These are phyloP conservation scores for Debaryomyces sp. DNA, from an alignment of 1,139 yeast genomes.

Conservation along the genomic window DNA sequence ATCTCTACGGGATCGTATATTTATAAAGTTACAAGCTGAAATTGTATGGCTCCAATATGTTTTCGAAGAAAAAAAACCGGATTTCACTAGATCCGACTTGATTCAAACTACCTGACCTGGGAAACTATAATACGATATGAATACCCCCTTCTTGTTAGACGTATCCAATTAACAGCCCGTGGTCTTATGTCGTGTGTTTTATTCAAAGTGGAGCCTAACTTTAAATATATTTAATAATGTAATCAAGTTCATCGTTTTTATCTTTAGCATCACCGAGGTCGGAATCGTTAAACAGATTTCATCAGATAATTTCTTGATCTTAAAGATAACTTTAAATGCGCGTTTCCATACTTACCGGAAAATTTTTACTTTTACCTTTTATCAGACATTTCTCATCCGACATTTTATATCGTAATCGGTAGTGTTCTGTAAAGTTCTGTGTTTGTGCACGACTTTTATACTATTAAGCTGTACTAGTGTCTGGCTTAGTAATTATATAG, in stretches of 20 bases:
- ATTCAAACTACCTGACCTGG: not conserved
- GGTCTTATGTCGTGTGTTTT: too few species aligned
- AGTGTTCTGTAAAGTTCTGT: too few species aligned
- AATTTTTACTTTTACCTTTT: not conserved
- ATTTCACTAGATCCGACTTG: not conserved
- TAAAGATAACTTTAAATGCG: not conserved
- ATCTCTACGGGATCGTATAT: not conserved
- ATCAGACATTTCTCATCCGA: not conserved
- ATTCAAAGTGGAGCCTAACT: too few species aligned
- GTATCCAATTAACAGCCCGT: not conserved
- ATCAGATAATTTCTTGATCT: not conserved
- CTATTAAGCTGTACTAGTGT: too few species aligned
- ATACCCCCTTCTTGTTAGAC: not conserved
- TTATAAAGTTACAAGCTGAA: not conserved
- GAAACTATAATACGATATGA: not conserved
- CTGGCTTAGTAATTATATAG: too few species aligned
- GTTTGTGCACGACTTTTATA: too few species aligned
- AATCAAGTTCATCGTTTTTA: not conserved
- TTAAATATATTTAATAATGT: not conserved
- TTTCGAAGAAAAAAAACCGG: slow-evolving; percentile 1
- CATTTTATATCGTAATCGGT: not conserved
- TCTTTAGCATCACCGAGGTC: not conserved
- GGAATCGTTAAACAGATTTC: not conserved
- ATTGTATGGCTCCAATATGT: not conserved
- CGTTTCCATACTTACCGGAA: not conserved